These are phyloP conservation scores for Pyrenophora tritici-repentis DNA, from an alignment of 2,329 filamentous ascomycete species.

Conservation along the genomic window DNA sequence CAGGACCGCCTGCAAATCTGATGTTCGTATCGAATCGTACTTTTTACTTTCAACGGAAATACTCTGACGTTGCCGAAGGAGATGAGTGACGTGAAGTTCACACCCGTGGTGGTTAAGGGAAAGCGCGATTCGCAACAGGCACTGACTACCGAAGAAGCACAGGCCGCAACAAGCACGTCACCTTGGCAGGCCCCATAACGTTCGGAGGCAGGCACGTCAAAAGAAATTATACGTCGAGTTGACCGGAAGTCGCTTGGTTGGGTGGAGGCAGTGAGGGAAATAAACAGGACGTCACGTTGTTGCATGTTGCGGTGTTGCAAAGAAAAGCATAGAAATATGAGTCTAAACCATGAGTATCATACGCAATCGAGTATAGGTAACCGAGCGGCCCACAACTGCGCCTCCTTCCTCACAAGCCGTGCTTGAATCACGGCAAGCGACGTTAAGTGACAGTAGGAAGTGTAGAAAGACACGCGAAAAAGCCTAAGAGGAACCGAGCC, in stretches of 20 bases:
- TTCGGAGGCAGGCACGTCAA: background rate
- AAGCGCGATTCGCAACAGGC: background rate
- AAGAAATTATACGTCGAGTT: background rate
- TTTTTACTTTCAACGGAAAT: no score
- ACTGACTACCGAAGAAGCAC: background rate
- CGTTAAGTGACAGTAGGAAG: constrained; percentile 48
- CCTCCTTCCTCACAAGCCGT: constrained; percentile 18
- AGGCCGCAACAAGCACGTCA: background rate
- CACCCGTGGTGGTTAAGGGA: background rate
- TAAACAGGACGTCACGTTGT: background rate
- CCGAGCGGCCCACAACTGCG: constrained; percentile 25
- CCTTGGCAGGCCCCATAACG: background rate
- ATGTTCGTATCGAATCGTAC: no score
- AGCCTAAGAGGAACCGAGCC: constrained; percentile 16
- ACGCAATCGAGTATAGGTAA: constrained; percentile 42
- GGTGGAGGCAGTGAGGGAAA: background rate
- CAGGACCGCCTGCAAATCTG: no score
- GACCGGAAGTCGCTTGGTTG: no score
- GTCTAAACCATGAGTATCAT: constrained; percentile 27
- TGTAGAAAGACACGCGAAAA: constrained; percentile 45
- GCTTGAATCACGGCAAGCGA: constrained; percentile 28
- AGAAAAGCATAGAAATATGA: constrained; percentile 3
- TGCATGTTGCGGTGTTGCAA: background rate
- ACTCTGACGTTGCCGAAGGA: no score
- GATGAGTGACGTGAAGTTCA: background rate